Base-by-base conservation (phyloP, 495 filamentous ascomycete species). In the Penicillium nucicola region DNA sequence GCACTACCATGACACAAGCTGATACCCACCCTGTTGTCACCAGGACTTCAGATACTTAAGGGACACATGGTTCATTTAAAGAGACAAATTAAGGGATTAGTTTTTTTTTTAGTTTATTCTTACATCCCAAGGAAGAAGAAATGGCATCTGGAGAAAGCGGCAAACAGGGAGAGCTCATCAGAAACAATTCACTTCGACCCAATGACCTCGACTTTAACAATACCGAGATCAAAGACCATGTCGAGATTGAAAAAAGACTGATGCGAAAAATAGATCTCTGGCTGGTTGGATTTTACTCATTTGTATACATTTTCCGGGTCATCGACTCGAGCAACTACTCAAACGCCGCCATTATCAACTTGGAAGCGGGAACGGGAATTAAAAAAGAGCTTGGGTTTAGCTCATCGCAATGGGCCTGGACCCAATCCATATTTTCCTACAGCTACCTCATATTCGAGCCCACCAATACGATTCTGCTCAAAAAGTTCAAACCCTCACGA, bases 271-370 rank as follows among this genome's bases (percentile, higher is more conserved):
- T 70, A 32, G 66, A 76, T 41, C 59, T 67, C 34, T 72, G 72
- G 64, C 69, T 74, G 4, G 69, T 76, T 11, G 63, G 63, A 0
- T 75, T 68, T 37, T 73, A 75, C 52, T 75, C 71, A 0, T 13
- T 73, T 2, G 71, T 75, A 7, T 75, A 75, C 34, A 56, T 75
- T 19, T 69, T 75, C 49, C 56, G 65, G 5, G 65, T 69, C 31
- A 72, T 75, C 42, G 67, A 75, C 46, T 67, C 64, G 1, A 58
- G 58, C 41, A 75, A 75, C 46, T 69, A 70, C 45, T 65, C 72
- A 11, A 77, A 77, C 36, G 69, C 72, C 3, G 71, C 70, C 0
- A 77, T 77, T 45, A 76, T 76, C 62, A 76, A 76, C 37, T 59
- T 76, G 19, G 72, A 74, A 53, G 56, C 62, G 19, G 70, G 71